phyloP scores from a whole-genome alignment of 495 filamentous ascomycete species.

The Bacidia gigantensis region DNA sequence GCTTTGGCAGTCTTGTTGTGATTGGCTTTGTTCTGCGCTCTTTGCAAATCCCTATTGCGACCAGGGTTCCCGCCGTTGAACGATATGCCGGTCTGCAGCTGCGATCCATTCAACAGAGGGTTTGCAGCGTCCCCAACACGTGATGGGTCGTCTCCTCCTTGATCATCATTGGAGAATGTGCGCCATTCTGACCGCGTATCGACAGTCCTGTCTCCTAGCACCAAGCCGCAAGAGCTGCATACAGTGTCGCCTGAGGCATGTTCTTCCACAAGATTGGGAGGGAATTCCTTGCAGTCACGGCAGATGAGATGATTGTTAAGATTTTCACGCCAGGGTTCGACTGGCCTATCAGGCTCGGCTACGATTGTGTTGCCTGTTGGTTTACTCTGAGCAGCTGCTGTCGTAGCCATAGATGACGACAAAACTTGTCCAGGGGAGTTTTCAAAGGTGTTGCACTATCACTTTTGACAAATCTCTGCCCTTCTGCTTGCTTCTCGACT shows the following conservation, averaged over 20 bases:
- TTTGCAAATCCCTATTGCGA: constrained; percentile 61
- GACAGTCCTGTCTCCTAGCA: constrained; percentile 78
- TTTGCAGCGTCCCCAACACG: constrained; percentile 93
- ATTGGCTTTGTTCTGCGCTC: constrained; percentile 73
- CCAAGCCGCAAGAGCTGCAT: constrained; percentile 82
- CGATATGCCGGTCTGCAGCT: constrained; percentile 82
- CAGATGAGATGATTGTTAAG: constrained; percentile 74
- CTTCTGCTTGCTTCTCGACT: constrained; percentile 6
- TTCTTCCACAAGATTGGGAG: constrained; percentile 86
- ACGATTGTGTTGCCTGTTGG: constrained; percentile 13
- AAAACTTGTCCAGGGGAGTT: constrained; percentile 10
- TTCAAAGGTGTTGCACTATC: no score
- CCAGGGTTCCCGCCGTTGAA: constrained; percentile 55
- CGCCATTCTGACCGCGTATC: constrained; percentile 97
- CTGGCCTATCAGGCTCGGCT: constrained; percentile 13
- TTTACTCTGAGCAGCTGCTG: constrained; percentile 18
- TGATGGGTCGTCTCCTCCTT: constrained; percentile 83
- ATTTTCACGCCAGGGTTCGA: constrained; percentile 52
- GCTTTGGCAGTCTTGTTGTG: constrained; percentile 76
- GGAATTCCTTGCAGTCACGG: constrained; percentile 76
- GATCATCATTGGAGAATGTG: constrained; percentile 95
- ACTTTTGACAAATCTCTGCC: not conserved
- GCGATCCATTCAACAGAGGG: constrained; percentile 74
- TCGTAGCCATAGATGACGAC: constrained; percentile 13
- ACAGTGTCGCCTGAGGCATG: constrained; percentile 85